Base-by-base conservation (phyloP, 176 grass and related monocot genomes). In the Triticum dicoccoides region DNA sequence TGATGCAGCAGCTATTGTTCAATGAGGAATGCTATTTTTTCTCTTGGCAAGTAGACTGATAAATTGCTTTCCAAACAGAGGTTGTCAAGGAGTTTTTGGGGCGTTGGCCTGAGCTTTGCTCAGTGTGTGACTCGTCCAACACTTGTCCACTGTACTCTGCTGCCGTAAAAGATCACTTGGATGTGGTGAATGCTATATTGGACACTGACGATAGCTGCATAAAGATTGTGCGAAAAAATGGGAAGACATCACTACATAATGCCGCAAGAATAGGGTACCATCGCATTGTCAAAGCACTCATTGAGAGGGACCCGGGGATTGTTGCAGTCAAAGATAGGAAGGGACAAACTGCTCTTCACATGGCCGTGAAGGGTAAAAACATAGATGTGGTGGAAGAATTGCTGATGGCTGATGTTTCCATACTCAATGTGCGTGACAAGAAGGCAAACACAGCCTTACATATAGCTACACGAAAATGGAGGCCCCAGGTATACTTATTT, bases 401-500 rank as follows among this genome's bases (percentile, higher is more conserved):
- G 83, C 87, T 99, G 32, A 75, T 90, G 77, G 88, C 92, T 90
- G 97, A 99, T 87, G 66, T 83, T 70, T 96, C 94, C 67, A 96
- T 94, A 68, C 89, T 99, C 70, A 99, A 99, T 42, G 77, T 99
- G 80, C 61, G 94, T 32, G 97, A 99, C 78, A 99, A 99, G 88
- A 99, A 99, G 73, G 92, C 77, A 74, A 99, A 99, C 72, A 96
- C 97, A 25, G 92, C 94, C 79, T 89, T 99, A 66, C 97, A 99
- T 30, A 96, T 99, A 82, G 93, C 97, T 68, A 99, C 97, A 38
- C 91, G 97, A 86, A 99, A 99, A 94, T 99, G 97, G 97, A 93
- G 97, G 77, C 87, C 97, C 45, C 97, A 96, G 97, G 97, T 99
- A 93, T 81, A 58, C 25, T 69, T 78, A 42, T 81, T 87, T 61